phyloP scores from a whole-genome alignment of 495 filamentous ascomycete species.

The Trichodelitschia bisporula region DNA sequence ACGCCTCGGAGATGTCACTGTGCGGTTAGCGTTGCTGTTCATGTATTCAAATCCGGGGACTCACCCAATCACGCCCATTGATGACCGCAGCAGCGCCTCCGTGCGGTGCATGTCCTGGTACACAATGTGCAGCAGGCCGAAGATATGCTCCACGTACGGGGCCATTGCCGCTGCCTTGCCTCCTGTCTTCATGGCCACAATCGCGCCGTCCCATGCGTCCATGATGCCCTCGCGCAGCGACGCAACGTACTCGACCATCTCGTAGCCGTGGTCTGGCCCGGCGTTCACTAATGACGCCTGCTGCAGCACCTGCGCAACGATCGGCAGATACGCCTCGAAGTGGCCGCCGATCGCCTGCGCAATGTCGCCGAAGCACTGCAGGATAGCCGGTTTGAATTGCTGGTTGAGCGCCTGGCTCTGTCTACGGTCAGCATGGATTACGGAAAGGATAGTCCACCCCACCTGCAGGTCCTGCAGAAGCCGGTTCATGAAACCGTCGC shows the following conservation, averaged over 20 bases:
- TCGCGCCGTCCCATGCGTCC: constrained; percentile 95
- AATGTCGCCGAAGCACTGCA: constrained; percentile 96
- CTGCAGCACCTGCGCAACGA: constrained; percentile 82
- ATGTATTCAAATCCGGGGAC: constrained; percentile 20
- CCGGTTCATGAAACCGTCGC: constrained; percentile 93
- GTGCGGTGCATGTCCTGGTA: constrained; percentile 63
- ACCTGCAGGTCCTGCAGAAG: constrained; percentile 74
- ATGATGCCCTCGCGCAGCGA: constrained; percentile 91
- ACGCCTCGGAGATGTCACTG: constrained; percentile 83
- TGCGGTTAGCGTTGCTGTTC: too few species aligned
- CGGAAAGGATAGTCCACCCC: constrained; percentile 15
- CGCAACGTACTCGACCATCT: constrained; percentile 89
- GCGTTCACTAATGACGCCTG: constrained; percentile 66
- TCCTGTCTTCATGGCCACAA: constrained; percentile 68
- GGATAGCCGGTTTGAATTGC: constrained; percentile 92
- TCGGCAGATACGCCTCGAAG: constrained; percentile 76
- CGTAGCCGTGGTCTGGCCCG: constrained; percentile 43
- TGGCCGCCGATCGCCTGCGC: constrained; percentile 81
- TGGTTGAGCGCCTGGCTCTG: constrained; percentile 55
- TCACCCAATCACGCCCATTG: constrained; percentile 93
- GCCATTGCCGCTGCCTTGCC: constrained; percentile 39
- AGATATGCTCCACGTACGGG: constrained; percentile 66
- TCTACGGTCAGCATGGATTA: too few species aligned
- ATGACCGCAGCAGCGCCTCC: constrained; percentile 70
- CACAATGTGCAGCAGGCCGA: constrained; percentile 64